Evolutionary conservation across 2,329 filamentous ascomycete species (phyloP).

Genomic region (Xylariaceae sp.): DNA sequence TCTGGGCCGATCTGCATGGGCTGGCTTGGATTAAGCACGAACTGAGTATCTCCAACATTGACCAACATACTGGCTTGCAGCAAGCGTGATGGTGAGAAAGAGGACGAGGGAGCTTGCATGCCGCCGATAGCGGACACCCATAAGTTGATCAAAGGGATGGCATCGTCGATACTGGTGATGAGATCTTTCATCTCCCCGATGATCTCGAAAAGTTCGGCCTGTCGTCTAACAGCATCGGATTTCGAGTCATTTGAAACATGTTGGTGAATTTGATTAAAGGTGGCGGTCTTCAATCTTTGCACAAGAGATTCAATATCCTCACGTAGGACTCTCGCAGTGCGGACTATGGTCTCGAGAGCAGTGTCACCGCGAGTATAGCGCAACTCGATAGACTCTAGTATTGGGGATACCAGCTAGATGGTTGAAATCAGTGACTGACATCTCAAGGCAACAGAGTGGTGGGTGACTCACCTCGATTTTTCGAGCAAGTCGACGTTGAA

Average conservation of each 20-base stretch:
- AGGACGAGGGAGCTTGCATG: slow-evolving; percentile 72
- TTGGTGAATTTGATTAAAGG: slow-evolving; percentile 56
- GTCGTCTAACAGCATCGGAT: slow-evolving; percentile 52
- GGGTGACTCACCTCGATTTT: slow-evolving; percentile 68
- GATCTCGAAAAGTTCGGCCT: slow-evolving; percentile 64
- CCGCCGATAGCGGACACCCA: slow-evolving; percentile 93
- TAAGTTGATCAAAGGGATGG: slow-evolving; percentile 85
- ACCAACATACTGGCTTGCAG: slow-evolving; percentile 91
- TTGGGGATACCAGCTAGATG: slow-evolving; percentile 29
- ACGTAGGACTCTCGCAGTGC: slow-evolving; percentile 76
- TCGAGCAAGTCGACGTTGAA: slow-evolving; percentile 72
- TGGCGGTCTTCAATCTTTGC: slow-evolving; percentile 67
- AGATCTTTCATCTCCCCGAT: slow-evolving; percentile 71
- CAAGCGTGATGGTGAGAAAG: slow-evolving; percentile 84
- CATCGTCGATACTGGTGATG: slow-evolving; percentile 77
- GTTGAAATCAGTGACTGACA: slow-evolving; percentile 5
- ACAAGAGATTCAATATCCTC: slow-evolving; percentile 80
- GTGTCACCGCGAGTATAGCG: slow-evolving; percentile 47
- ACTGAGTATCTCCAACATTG: slow-evolving; percentile 81
- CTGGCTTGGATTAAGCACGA: slow-evolving; percentile 58
- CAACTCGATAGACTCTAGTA: slow-evolving; percentile 38
- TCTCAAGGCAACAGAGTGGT: not conserved
- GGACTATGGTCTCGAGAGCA: slow-evolving; percentile 75
- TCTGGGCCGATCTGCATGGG: slow-evolving; percentile 81
- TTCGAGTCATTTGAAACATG: slow-evolving; percentile 41